These are phyloP conservation scores for Colletotrichum nymphaeae DNA, from an alignment of 2,329 filamentous ascomycete genomes.

Conservation along the genomic window DNA sequence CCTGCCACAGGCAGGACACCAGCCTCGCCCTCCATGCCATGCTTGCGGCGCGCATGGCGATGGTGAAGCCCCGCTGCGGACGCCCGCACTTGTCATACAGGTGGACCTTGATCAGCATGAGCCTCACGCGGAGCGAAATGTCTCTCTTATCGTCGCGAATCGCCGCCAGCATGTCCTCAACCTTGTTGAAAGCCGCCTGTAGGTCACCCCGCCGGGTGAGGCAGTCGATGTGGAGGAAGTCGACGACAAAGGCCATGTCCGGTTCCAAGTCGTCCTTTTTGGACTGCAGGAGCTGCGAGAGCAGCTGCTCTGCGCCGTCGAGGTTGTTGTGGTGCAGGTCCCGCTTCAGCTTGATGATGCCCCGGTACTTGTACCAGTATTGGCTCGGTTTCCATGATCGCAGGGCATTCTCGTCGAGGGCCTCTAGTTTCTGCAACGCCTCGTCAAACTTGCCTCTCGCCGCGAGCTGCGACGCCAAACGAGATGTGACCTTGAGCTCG, in stretches of 20 bases:
- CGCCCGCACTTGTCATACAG: constrained; percentile 76
- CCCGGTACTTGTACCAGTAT: constrained; percentile 75
- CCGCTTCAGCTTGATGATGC: constrained; percentile 72
- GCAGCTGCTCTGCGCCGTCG: constrained; percentile 60
- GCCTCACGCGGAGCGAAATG: constrained; percentile 74
- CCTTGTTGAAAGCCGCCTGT: constrained; percentile 58
- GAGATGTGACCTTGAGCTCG: constrained; percentile 78
- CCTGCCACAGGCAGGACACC: constrained; percentile 78
- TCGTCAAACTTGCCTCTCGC: constrained; percentile 78
- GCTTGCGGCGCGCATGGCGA: constrained; percentile 79
- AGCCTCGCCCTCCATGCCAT: constrained; percentile 78
- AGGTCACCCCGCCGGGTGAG: constrained; percentile 61
- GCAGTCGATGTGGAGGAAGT: constrained; percentile 64
- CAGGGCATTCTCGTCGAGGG: constrained; percentile 68
- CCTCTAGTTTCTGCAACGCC: constrained; percentile 60
- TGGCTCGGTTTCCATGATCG: constrained; percentile 84
- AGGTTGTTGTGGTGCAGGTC: constrained; percentile 69
- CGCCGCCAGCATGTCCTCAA: constrained; percentile 56
- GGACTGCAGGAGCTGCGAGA: constrained; percentile 65
- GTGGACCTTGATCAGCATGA: constrained; percentile 79
- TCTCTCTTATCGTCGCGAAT: constrained; percentile 60
- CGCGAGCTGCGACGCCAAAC: constrained; percentile 68
- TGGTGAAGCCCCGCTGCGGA: constrained; percentile 80
- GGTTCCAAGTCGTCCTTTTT: constrained; percentile 63
- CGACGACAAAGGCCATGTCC: constrained; percentile 62